Percentiles rank a stretch among this genome's conserved stretches.
Conservation (phyloP, 805 yeast genomes). For the Metschnikowia rubicola region DNA sequence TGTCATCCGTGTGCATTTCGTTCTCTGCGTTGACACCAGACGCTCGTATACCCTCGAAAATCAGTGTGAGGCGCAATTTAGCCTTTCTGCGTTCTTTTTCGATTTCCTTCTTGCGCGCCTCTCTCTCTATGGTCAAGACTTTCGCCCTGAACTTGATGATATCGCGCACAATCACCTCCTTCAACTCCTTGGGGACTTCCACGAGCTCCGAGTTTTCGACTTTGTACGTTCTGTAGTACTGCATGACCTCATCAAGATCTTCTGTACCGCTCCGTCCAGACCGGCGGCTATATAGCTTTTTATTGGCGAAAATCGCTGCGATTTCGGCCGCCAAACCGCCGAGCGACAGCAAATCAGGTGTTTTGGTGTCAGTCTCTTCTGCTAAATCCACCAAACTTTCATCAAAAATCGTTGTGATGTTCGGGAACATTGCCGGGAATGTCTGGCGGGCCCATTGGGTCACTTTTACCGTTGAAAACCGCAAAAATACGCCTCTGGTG, state of each 20-base stretch:
- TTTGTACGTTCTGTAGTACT: constrained; percentile 40
- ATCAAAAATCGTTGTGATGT: constrained; percentile 11
- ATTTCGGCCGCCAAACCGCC: not conserved
- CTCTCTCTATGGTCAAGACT: constrained; percentile 50
- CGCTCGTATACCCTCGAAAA: constrained; percentile 40
- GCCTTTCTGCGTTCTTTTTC: constrained; percentile 48
- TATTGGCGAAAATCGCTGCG: constrained; percentile 16
- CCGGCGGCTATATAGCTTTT: constrained; percentile 19
- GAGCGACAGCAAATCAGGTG: not conserved
- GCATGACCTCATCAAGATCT: constrained; percentile 33
- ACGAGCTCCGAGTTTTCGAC: constrained; percentile 55
- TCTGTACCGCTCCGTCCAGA: constrained; percentile 28
- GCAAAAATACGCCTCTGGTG: constrained; percentile 33
- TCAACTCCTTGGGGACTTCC: constrained; percentile 53
- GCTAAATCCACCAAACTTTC: not conserved
- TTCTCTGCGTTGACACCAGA: constrained; percentile 20
- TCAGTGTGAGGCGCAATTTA: constrained; percentile 42
- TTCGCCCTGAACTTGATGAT: constrained; percentile 55
- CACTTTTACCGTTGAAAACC: constrained; percentile 21
- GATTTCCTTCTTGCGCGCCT: constrained; percentile 47
- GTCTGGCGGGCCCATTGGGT: constrained; percentile 16
- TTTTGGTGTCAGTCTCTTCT: not conserved
- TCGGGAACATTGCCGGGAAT: constrained; percentile 1
- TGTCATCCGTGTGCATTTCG: constrained; percentile 12
- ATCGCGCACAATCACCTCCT: constrained; percentile 50